These are phyloP conservation scores for Wickerhamia fluorescens DNA, from an alignment of 805 yeast genomes.

Conservation along the genomic window DNA sequence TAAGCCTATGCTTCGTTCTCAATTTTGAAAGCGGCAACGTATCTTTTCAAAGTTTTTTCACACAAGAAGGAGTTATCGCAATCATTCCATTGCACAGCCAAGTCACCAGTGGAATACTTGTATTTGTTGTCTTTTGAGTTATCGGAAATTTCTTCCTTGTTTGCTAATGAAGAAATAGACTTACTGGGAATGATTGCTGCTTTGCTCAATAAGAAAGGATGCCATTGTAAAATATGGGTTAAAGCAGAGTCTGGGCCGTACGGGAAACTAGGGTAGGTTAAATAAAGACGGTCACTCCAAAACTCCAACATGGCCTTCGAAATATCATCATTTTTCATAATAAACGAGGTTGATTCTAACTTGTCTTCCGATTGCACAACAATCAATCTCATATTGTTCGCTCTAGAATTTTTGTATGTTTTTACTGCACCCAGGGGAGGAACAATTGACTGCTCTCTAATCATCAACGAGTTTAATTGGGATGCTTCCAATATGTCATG, in stretches of 20 bases:
- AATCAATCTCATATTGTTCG: conserved; percentile 51
- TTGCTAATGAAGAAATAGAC: conserved; percentile 25
- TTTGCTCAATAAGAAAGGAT: conserved; percentile 68
- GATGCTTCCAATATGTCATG: conserved; percentile 53
- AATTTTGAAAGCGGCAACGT: conserved; percentile 4
- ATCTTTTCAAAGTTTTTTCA: conserved; percentile 34
- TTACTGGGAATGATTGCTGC: conserved; percentile 61
- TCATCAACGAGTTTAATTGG: conserved; percentile 55
- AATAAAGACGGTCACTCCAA: conserved; percentile 69
- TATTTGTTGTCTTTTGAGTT: conserved; percentile 8
- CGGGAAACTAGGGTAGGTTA: conserved; percentile 58
- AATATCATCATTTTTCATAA: conserved; percentile 58
- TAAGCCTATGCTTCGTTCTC: neutral
- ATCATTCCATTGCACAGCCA: conserved; percentile 54
- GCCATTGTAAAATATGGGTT: conserved; percentile 93
- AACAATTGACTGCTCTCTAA: conserved; percentile 65
- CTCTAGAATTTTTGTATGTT: conserved; percentile 55
- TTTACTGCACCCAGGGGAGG: conserved; percentile 62
- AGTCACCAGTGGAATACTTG: conserved; percentile 58
- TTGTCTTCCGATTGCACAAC: conserved; percentile 64
- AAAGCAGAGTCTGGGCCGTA: conserved; percentile 59
- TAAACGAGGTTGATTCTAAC: conserved; percentile 62
- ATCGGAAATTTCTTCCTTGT: conserved; percentile 7
- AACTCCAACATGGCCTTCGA: conserved; percentile 69
- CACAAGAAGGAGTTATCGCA: conserved; percentile 49